Conservation (phyloP, 139 green algal genomes). For the Helicosporidium sp. region DNA sequence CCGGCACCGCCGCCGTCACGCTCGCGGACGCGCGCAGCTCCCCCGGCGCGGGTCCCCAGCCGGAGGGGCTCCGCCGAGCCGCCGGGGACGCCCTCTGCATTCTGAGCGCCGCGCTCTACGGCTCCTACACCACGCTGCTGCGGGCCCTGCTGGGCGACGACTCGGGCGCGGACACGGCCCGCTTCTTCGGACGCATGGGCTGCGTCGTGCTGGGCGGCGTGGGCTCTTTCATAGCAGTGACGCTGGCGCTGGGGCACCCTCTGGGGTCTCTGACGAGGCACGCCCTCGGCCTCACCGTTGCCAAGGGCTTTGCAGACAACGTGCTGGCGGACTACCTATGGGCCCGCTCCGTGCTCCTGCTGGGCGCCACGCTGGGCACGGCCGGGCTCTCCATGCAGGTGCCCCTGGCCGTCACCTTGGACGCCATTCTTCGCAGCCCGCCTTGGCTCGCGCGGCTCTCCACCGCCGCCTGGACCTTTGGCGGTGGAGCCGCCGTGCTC, state of each 20-base stretch:
- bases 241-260: not conserved
- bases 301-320: conserved; percentile 75
- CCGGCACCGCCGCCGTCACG: conserved; percentile 44
- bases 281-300: conserved; percentile 10
- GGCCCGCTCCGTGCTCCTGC: conserved; percentile 64
- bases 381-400: conserved; percentile 69
- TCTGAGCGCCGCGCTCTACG: conserved; percentile 57
- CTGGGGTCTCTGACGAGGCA: conserved; percentile 16
- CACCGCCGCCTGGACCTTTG: conserved; percentile 27
- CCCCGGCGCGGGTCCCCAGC: too few relatives aligned
- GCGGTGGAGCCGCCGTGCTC: conserved; percentile 37
- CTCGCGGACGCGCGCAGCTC: conserved; percentile 28
- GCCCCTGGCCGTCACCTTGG: conserved; percentile 21
- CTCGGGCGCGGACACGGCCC: conserved; percentile 25
- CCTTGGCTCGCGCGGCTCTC: conserved; percentile 21
- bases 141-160: conserved; percentile 35
- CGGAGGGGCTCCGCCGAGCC: not conserved
- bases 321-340: conserved; percentile 88
- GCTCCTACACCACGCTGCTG: conserved; percentile 57
- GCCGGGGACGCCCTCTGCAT: conserved; percentile 63
- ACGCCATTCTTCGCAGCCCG: conserved; percentile 17
- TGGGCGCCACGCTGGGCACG: conserved; percentile 67
- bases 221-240: conserved; percentile 8
- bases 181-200: conserved; percentile 69
- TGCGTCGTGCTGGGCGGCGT: conserved; percentile 33